Percentiles rank a stretch among this genome's conserved stretches.
phyloP scores from a whole-genome alignment of 345 rosid genomes.

The Acer saccharum region DNA sequence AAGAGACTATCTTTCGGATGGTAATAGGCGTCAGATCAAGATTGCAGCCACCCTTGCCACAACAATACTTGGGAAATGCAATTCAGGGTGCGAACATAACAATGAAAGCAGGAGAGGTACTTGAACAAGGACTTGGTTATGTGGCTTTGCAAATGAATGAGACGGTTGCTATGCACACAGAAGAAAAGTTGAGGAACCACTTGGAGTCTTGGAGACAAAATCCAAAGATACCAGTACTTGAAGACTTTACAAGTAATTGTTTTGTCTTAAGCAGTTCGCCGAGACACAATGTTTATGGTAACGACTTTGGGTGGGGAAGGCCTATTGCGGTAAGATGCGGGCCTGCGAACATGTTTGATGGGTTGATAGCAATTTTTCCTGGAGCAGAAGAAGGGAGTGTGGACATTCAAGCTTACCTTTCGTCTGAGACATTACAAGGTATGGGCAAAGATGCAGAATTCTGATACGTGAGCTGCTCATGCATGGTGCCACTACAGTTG shows the following conservation, averaged over 20 bases:
- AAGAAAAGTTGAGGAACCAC: conserved; percentile 3
- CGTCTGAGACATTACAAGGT: conserved; percentile 8
- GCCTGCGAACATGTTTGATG: conserved; percentile 14
- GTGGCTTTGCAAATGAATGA: too few species aligned
- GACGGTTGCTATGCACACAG: conserved; percentile 10
- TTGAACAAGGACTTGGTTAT: too few species aligned
- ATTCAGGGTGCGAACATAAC: too few species aligned
- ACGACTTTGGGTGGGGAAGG: conserved; percentile 49
- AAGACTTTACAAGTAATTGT: neutral
- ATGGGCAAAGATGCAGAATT: conserved; percentile 33
- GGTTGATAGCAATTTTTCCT: conserved; percentile 27
- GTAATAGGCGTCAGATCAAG: conserved; percentile 27
- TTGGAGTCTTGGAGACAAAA: conserved; percentile 21
- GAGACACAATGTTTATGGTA: conserved; percentile 39
- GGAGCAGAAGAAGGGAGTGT: conserved; percentile 33
- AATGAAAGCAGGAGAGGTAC: too few species aligned
- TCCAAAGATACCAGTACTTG: neutral
- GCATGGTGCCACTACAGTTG: too few species aligned
- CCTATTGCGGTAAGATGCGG: conserved; percentile 37
- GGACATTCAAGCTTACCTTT: conserved; percentile 29
- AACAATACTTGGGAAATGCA: too few species aligned
- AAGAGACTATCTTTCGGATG: neutral
- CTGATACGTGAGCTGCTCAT: neutral
- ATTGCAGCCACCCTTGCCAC: conserved; percentile 28
- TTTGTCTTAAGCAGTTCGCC: conserved; percentile 33